Evolutionary conservation across 2,329 filamentous ascomycete species (phyloP), one percentile per base, ranked within the genome.

Genomic region (Rachicladosporium sp.): DNA sequence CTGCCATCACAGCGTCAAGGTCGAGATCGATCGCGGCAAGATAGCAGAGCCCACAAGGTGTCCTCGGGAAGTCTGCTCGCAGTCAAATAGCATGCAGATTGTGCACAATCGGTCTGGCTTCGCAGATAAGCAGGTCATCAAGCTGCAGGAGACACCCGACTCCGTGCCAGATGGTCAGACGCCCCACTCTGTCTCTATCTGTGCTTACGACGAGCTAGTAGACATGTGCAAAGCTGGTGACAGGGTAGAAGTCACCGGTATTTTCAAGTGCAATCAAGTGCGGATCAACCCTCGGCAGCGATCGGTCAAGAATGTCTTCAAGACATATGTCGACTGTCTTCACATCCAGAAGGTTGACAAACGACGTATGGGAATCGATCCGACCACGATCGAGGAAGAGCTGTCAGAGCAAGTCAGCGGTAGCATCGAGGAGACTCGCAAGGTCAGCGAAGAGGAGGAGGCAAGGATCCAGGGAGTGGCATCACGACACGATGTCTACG

Each of bases 211-310:
- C 55, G 91, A 98, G 60, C 70, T 98, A 38, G 93, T 98, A 1
- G 91, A 98, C 64, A 81, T 94, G 41, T 96, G 91, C 72, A 96
- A 95, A 62, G 91, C 91, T 38, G 91, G 91, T 76, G 91, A 98
- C 60, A 78, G 91, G 43, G 81, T 98, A 30, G 81, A 94, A 62
- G 80, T 98, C 43, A 98, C 91, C 6, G 91, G 91, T 53, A 93
- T 98, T 51, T 98, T 96, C 74, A 82, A 91, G 47, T 87, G 87
- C 57, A 94, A 84, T 50, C 85, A 89, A 35, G 87, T 98, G 38
- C 81, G 91, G 12, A 79, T 96, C 46, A 98, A 96, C 57, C 89
- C 91, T 13, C 80, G 88, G 12, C 88, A 95, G 65, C 74, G 91
- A 45, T 83, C 85, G 0, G 78, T 96, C 56, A 96, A 95, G 70